Percentiles rank a stretch among this genome's conserved stretches.
These are phyloP conservation scores for sorghum (Sorghum bicolor) DNA, from an alignment of 176 grass and related monocot genomes.

Conservation along the genomic window DNA sequence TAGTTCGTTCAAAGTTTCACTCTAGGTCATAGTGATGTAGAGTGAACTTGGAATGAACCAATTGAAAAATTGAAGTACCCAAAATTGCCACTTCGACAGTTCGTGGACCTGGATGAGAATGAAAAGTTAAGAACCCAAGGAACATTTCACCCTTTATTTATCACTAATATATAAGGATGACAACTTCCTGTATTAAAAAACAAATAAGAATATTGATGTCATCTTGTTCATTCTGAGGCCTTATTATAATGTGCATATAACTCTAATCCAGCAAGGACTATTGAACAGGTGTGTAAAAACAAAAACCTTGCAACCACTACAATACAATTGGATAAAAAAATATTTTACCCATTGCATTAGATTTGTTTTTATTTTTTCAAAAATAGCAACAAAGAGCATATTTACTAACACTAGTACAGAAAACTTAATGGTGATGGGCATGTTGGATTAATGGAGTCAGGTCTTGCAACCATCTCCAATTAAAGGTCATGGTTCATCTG, in stretches of 20 bases:
- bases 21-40: neutral
- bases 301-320: neutral
- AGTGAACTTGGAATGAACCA: neutral
- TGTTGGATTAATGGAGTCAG: no score
- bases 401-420: no score
- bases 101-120: neutral
- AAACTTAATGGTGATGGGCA: no score
- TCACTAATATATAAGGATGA: no score
- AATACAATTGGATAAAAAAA: neutral
- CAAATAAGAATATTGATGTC: neutral
- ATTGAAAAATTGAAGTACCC: neutral
- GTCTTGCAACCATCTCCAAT: no score
- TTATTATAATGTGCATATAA: neutral
- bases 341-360: neutral
- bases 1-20: neutral
- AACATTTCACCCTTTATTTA: no score
- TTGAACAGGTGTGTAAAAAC: neutral
- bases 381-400: no score
- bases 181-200: neutral
- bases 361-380: neutral
- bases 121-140: neutral
- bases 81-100: neutral
- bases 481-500: no score
- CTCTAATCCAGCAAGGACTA: no score
- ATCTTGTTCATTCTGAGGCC: neutral